Evolutionary conservation across 2,329 filamentous ascomycete species (phyloP), one percentile per base, ranked within the genome.

Genomic region (Shiraia bambusicola): DNA sequence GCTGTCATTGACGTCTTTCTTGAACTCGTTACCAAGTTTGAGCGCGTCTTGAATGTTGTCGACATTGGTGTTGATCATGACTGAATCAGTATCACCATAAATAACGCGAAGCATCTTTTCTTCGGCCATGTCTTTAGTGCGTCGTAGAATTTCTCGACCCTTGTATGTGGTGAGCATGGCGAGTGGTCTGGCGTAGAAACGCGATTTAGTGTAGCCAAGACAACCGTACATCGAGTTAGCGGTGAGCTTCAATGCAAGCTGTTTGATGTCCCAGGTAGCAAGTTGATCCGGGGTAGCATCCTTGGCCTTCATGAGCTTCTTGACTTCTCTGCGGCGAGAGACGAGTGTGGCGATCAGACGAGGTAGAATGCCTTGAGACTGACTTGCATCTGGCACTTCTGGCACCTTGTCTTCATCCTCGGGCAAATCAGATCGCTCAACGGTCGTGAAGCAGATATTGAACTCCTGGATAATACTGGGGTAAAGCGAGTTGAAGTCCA

Each of bases 171-270:
- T 97, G 66, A 98, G 84, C 71, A 97, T 89, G 43, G 93, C 93
- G 34, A 98, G 77, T 9, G 93, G 93, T 42, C 93, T 84, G 45
- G 93, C 93, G 62, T 98, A 98, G 74, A 98, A 98, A 36, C 93
- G 88, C 42, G 93, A 97, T 66, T 91, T 95, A 10, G 88, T 92
- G 67, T 96, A 98, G 56, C 93, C 93, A 69, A 98, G 75, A 78
- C 93, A 98, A 56, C 93, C 93, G 69, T 98, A 98, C 94, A 98
- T 98, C 54, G 92, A 97, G 73, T 98, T 98, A 63, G 93, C 93
- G 30, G 94, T 98, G 37, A 98, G 81, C 73, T 98, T 98, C 61
- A 98, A 73, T 19, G 93, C 94, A 67, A 95, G 78, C 70, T 98
- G 93, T 73, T 95, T 97, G 63, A 96, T 97, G 55, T 98, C 93